phyloP scores from a whole-genome alignment of 495 filamentous ascomycete genomes.

The Aspergillus cavernicola region DNA sequence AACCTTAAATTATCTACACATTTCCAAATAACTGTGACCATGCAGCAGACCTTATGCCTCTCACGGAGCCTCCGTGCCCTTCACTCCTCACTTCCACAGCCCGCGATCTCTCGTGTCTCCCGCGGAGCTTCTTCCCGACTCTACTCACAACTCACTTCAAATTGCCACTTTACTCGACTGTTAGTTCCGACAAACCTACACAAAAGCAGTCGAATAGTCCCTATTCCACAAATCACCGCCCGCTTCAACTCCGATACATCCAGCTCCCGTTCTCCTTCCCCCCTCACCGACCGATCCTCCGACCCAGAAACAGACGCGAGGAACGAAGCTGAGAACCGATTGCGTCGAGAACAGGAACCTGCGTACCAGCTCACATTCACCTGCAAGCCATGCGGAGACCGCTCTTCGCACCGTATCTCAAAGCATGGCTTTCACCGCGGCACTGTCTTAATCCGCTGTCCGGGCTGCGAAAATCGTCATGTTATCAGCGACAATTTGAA shows the following conservation, averaged over 20 bases:
- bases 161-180: constrained; percentile 1
- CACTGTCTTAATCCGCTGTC: constrained; percentile 82
- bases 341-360: constrained; percentile 51
- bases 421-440: constrained; percentile 94
- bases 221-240: constrained; percentile 6
- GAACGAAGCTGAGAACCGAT: constrained; percentile 27
- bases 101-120: constrained; percentile 8
- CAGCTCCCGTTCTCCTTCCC: constrained; percentile 13
- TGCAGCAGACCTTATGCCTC: constrained; percentile 12
- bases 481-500: constrained; percentile 85
- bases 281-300: constrained; percentile 28
- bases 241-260: constrained; percentile 32
- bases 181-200: constrained; percentile 3
- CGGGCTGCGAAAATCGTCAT: constrained; percentile 77
- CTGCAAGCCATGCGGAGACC: constrained; percentile 75
- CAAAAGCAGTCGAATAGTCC: background rate
- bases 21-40: background rate
- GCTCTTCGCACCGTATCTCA: constrained; percentile 73
- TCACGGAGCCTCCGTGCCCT: constrained; percentile 17
- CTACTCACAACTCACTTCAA: constrained; percentile 14
- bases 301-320: constrained; percentile 27
- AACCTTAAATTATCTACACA: too few species aligned
- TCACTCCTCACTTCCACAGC: constrained; percentile 13
- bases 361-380: constrained; percentile 86
- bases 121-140: constrained; percentile 16